Conservation (phyloP, 305 asterid species). For the Nicotiana rustica region DNA sequence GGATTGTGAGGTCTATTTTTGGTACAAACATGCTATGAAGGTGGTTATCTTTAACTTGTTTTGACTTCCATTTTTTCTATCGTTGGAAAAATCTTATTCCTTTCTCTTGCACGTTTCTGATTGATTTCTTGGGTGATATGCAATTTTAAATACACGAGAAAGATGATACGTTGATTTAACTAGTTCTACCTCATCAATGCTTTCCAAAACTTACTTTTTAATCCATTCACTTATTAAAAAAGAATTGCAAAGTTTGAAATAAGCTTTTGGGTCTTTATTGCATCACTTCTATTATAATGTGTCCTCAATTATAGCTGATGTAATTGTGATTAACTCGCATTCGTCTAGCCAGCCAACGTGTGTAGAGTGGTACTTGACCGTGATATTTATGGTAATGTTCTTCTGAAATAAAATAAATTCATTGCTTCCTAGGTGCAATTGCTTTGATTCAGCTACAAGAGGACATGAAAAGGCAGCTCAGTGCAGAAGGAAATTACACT, state of each 20-base stretch:
- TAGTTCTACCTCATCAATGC: conserved; percentile 12
- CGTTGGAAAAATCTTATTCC: not conserved
- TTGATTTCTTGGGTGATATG: not conserved
- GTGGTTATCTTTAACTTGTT: conserved; percentile 8
- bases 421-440: conserved; percentile 74
- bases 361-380: conserved; percentile 1
- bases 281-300: conserved; percentile 25
- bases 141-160: not conserved
- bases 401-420: conserved; percentile 29
- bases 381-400: not conserved
- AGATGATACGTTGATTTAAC: not conserved
- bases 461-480: conserved; percentile 90
- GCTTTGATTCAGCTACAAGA: conserved; percentile 96
- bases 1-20: conserved; percentile 22
- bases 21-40: not conserved
- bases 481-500: conserved; percentile 84
- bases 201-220: not conserved
- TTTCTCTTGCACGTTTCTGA: not conserved
- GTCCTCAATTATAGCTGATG: conserved; percentile 19
- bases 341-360: conserved; percentile 10
- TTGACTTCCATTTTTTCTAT: not conserved
- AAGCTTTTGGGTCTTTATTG: conserved; percentile 23
- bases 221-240: not conserved
- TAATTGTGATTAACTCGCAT: not conserved
- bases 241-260: conserved; percentile 1